Percentiles rank a stretch among this genome's conserved stretches.
These are phyloP conservation scores for Zangia roseola DNA, from an alignment of 768 basidiomycete species.

Conservation along the genomic window DNA sequence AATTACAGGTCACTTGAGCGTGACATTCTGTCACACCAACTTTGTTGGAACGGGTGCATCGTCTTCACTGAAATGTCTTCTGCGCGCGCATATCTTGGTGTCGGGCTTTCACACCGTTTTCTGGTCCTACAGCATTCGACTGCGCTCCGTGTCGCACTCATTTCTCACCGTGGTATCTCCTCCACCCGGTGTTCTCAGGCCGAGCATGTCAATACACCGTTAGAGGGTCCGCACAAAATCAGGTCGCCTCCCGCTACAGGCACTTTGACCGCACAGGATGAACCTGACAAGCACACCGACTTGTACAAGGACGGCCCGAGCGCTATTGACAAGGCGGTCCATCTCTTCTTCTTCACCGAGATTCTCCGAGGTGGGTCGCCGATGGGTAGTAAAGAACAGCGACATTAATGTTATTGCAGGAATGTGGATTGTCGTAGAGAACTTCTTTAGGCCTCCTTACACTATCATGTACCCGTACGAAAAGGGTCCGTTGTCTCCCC, in stretches of 20 bases:
- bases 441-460: constrained; percentile 93
- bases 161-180: constrained; percentile 44
- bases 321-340: constrained; percentile 94
- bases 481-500: constrained; percentile 95
- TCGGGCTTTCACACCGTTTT: constrained; percentile 53
- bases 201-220: constrained; percentile 12
- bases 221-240: constrained; percentile 27
- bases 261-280: constrained; percentile 35
- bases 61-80: constrained; percentile 51
- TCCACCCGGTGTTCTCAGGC: constrained; percentile 23
- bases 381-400: neutral
- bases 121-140: constrained; percentile 24
- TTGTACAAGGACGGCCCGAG: constrained; percentile 79
- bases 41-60: constrained; percentile 11
- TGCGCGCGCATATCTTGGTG: constrained; percentile 47
- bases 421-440: constrained; percentile 95
- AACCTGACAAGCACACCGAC: constrained; percentile 54
- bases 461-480: constrained; percentile 99
- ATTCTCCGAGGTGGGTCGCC: constrained; percentile 82
- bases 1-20: constrained; percentile 20
- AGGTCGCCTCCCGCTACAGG: constrained; percentile 36
- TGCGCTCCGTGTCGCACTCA: constrained; percentile 34
- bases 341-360: constrained; percentile 98
- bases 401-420: constrained; percentile 47
- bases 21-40: constrained; percentile 28